phyloP scores from a whole-genome alignment of 2,329 filamentous ascomycete genomes.

The Coniella lustricola region DNA sequence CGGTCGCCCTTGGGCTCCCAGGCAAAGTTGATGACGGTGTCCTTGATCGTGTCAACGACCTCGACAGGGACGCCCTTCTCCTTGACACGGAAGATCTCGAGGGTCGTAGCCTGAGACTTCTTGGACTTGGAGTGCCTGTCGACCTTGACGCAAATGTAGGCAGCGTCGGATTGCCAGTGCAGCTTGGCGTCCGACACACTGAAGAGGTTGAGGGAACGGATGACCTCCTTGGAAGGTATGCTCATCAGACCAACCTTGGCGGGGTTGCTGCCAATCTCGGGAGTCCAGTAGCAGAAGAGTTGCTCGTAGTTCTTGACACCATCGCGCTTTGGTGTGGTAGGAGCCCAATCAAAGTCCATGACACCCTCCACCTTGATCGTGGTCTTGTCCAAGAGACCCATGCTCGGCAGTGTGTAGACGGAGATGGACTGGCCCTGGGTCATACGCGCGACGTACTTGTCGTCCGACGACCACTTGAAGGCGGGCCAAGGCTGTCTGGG shows the following conservation, averaged over 20 bases:
- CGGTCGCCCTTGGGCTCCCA: constrained; percentile 98
- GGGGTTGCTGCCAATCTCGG: constrained; percentile 94
- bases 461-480: constrained; percentile 98
- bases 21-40: constrained; percentile 98
- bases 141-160: constrained; percentile 96
- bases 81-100: constrained; percentile 95
- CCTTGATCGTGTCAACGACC: constrained; percentile 95
- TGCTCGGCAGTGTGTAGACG: constrained; percentile 84
- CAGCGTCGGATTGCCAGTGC: constrained; percentile 94
- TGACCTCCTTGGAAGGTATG: constrained; percentile 87
- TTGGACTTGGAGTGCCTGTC: constrained; percentile 98
- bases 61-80: constrained; percentile 98
- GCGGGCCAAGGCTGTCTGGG: constrained; percentile 97
- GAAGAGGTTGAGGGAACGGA: constrained; percentile 93
- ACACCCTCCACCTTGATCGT: constrained; percentile 95
- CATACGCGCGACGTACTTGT: constrained; percentile 93
- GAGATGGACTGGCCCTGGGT: constrained; percentile 87
- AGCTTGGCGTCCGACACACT: constrained; percentile 96
- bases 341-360: constrained; percentile 97
- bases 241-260: constrained; percentile 96
- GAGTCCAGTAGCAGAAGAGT: constrained; percentile 97
- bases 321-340: constrained; percentile 72
- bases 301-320: constrained; percentile 90
- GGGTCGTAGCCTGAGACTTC: constrained; percentile 92
- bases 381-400: constrained; percentile 84